Conservation (phyloP, 2,329 filamentous ascomycete species). For the Ophiostoma angusticollis region DNA sequence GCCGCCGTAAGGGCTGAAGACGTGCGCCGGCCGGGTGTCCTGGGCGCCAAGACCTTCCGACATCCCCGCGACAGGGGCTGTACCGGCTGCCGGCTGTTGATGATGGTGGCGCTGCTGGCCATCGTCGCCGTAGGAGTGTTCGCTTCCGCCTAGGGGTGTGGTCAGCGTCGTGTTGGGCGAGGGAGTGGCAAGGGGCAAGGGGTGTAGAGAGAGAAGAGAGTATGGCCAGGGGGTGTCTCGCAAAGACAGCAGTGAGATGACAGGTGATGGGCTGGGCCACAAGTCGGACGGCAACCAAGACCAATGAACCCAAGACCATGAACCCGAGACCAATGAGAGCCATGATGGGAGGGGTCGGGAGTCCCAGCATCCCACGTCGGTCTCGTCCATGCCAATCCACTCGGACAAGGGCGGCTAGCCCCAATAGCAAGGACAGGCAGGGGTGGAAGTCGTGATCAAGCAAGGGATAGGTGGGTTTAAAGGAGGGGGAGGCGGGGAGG, state of each 20-base stretch:
- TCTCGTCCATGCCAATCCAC: no score
- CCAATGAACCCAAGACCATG: no score
- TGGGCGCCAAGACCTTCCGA: slow-evolving; percentile 16
- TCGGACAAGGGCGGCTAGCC: background rate
- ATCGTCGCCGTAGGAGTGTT: slow-evolving; percentile 9
- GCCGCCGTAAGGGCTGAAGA: slow-evolving; percentile 55
- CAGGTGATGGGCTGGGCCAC: no score
- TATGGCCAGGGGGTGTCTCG: background rate
- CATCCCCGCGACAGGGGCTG: background rate
- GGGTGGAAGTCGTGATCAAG: background rate
- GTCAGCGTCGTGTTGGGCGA: background rate
- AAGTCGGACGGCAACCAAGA: no score
- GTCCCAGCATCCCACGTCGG: no score
- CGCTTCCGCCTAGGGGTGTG: slow-evolving; percentile 8
- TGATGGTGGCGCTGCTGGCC: slow-evolving; percentile 10
- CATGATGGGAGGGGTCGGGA: no score
- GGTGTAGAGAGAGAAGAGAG: background rate
- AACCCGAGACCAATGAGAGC: no score
- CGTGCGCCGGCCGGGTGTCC: slow-evolving; percentile 61
- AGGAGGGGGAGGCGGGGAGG: background rate
- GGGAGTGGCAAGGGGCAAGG: background rate
- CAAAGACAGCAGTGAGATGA: no score
- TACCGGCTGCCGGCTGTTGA: background rate
- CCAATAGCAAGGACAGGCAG: slow-evolving; percentile 3
- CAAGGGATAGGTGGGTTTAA: slow-evolving; percentile 1